Conservation (phyloP, 108 stramenopile species). For the Cyclostephanos invisitatus region DNA sequence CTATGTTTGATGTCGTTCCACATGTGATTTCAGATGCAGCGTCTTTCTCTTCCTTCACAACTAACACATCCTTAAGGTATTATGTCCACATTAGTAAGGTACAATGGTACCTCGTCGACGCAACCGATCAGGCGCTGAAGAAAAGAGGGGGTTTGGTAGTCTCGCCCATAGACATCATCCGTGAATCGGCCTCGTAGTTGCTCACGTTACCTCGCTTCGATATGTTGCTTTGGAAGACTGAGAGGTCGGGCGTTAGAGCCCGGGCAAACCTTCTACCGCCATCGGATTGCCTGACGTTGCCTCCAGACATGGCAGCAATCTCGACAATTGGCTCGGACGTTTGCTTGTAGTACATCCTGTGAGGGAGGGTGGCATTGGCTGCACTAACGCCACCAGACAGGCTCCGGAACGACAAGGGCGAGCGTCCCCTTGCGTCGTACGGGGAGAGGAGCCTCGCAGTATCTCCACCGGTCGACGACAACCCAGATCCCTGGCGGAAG, state of each 20-base stretch:
- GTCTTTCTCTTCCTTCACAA: not conserved
- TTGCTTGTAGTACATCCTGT: slow-evolving; percentile 39
- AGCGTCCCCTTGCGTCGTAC: slow-evolving; percentile 12
- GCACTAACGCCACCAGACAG: slow-evolving; percentile 5
- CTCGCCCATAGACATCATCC: slow-evolving; percentile 24
- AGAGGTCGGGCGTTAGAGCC: slow-evolving; percentile 27
- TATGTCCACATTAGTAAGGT: too few species aligned
- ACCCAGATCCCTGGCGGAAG: slow-evolving; percentile 14
- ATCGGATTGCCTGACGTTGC: not conserved
- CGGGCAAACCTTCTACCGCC: not conserved
- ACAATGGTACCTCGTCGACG: not conserved
- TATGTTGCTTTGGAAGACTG: slow-evolving; percentile 12
- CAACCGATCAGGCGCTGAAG: slow-evolving; percentile 37
- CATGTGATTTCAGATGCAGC: not conserved
- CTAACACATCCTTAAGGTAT: too few species aligned
- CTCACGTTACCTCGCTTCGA: not conserved
- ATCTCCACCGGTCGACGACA: slow-evolving; percentile 1
- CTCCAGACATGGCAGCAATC: not conserved
- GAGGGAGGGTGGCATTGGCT: slow-evolving; percentile 2
- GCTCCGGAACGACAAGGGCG: slow-evolving; percentile 1
- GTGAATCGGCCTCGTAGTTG: slow-evolving; percentile 1
- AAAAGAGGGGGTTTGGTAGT: slow-evolving; percentile 24
- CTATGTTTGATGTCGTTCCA: too few species aligned
- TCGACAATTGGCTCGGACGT: slow-evolving; percentile 22
- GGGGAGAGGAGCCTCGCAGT: slow-evolving; percentile 10